Percentiles rank a stretch among this genome's conserved stretches.
phyloP scores from a whole-genome alignment of 2,329 filamentous ascomycete genomes.

The Emmonsiellopsis sp. region DNA sequence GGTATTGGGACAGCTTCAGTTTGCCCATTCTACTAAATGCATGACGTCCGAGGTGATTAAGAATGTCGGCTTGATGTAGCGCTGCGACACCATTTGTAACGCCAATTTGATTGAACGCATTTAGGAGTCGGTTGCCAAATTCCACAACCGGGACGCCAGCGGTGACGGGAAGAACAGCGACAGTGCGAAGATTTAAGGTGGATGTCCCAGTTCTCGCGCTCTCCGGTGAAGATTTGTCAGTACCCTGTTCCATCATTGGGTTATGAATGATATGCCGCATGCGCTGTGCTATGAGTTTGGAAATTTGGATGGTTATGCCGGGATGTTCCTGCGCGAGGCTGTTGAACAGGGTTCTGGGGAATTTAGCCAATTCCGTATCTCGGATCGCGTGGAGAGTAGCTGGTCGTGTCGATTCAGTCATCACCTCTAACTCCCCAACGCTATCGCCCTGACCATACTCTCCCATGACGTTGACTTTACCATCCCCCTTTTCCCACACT shows the following conservation, averaged over 20 bases:
- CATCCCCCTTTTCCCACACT: conserved; percentile 71
- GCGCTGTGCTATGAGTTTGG: conserved; percentile 91
- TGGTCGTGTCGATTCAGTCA: conserved; percentile 86
- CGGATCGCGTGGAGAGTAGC: conserved; percentile 91
- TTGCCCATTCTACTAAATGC: conserved; percentile 98
- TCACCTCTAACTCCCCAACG: conserved; percentile 90
- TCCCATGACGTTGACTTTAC: conserved; percentile 73
- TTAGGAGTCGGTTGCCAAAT: conserved; percentile 81
- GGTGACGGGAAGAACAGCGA: conserved; percentile 84
- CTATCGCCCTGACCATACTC: conserved; percentile 97
- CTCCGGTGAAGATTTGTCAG: conserved; percentile 50
- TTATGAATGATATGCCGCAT: conserved; percentile 87
- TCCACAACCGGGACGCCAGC: conserved; percentile 88
- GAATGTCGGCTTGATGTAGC: conserved; percentile 83
- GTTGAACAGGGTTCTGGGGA: conserved; percentile 92
- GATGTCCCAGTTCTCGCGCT: conserved; percentile 55
- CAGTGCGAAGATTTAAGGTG: conserved; percentile 83
- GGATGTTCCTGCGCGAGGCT: conserved; percentile 94
- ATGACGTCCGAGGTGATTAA: conserved; percentile 90
- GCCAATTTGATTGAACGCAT: conserved; percentile 80
- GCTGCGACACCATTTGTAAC: conserved; percentile 83
- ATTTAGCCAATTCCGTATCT: conserved; percentile 92
- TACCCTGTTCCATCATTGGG: conserved; percentile 56
- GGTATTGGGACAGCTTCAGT: conserved; percentile 86
- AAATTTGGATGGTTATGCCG: conserved; percentile 97